Percentiles rank a stretch among this genome's conserved stretches.
Conservation (phyloP, 1,284 basidiomycete genomes). For the Phlebopus sp. region DNA sequence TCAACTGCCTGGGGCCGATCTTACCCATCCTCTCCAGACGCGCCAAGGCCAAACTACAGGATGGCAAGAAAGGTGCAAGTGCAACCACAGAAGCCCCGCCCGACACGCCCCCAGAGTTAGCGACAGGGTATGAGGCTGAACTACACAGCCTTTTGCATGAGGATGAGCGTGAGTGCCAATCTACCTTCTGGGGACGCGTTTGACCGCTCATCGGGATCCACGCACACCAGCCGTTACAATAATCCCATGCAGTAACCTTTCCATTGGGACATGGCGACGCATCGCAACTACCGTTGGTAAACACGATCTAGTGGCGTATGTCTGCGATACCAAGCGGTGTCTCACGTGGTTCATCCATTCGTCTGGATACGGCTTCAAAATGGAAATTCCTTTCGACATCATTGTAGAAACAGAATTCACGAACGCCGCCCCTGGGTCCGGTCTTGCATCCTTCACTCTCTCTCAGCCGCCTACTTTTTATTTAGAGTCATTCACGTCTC, state of each 20-base stretch:
- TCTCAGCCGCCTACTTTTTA: constrained; percentile 66
- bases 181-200: not conserved
- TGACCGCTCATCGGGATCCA: constrained; percentile 9
- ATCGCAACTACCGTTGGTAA: constrained; percentile 53
- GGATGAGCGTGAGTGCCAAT: constrained; percentile 53
- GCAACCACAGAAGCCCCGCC: constrained; percentile 42
- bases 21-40: constrained; percentile 44
- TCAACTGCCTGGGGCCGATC: not conserved
- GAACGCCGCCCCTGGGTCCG: constrained; percentile 53
- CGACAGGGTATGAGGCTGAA: constrained; percentile 54
- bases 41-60: constrained; percentile 73
- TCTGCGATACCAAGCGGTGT: constrained; percentile 60
- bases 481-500: constrained; percentile 45
- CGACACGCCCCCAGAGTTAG: constrained; percentile 50
- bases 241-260: constrained; percentile 70
- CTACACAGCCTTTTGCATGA: constrained; percentile 68
- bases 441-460: constrained; percentile 60
- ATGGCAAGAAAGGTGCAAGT: constrained; percentile 49
- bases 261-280: constrained; percentile 74
- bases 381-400: constrained; percentile 71
- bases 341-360: constrained; percentile 78
- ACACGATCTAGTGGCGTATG: constrained; percentile 71
- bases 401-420: constrained; percentile 59
- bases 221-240: constrained; percentile 60
- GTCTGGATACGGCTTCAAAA: constrained; percentile 72